Conservation (phyloP, 805 yeast species). For the Metschnikowia borealis region DNA sequence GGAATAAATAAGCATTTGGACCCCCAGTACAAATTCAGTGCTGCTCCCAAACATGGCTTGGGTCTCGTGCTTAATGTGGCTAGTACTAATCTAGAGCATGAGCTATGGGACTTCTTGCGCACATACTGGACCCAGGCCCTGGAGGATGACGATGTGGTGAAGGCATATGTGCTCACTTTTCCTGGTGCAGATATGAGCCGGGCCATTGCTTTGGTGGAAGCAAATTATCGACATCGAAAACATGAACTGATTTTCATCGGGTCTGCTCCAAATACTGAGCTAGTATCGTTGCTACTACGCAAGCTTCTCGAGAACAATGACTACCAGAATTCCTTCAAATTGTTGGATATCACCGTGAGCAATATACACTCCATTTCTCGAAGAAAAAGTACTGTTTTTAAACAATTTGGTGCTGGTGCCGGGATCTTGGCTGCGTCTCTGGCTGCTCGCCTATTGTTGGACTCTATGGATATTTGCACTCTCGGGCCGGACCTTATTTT, state of each 20-base stretch:
- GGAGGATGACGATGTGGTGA: constrained; percentile 10
- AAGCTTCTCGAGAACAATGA: constrained; percentile 12
- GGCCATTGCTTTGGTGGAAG: constrained; percentile 12
- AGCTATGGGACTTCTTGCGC: constrained; percentile 14
- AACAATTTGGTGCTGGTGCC: neutral
- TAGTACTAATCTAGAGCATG: constrained; percentile 12
- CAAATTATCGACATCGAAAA: constrained; percentile 4
- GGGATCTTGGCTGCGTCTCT: neutral
- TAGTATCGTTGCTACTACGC: constrained; percentile 8
- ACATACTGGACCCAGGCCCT: constrained; percentile 11
- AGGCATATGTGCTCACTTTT: constrained; percentile 9
- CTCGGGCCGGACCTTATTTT: neutral
- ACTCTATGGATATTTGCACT: neutral
- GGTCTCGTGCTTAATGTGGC: constrained; percentile 12
- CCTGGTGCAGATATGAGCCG: constrained; percentile 2
- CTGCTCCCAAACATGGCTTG: neutral
- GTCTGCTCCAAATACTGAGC: neutral
- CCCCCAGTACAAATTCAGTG: constrained; percentile 1
- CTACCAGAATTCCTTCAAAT: constrained; percentile 15
- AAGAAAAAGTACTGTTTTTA: neutral
- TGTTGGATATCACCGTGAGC: constrained; percentile 12
- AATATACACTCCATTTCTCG: neutral
- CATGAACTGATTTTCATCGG: neutral
- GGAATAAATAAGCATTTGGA: constrained; percentile 4
- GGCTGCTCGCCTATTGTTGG: neutral